Evolutionary conservation across 2,329 filamentous ascomycete species (phyloP), one percentile per base, ranked within the genome.

Genomic region (Proliferodiscus dingleyae): DNA sequence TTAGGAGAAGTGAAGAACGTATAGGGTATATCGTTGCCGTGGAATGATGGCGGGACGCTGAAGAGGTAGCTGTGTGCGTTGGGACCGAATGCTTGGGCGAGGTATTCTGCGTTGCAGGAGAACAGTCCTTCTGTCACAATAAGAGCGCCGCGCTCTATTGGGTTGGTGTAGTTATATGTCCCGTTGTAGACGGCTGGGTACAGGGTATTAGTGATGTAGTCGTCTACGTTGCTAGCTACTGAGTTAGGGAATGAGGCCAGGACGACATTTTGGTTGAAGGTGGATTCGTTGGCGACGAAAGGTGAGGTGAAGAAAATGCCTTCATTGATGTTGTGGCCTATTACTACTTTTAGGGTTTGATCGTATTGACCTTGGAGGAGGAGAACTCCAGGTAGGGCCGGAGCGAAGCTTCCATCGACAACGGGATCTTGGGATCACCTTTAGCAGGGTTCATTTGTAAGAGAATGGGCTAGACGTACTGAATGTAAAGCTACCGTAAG

Each of bases 51-150:
- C 0, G 71, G 70, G 0, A 77, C 67, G 26, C 67, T 66, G 58
- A 80, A 80, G 18, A 71, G 59, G 60, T 80, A 79, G 2, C 65
- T 64, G 59, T 72, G 74, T 0, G 72, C 72, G 5, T 66, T 41
- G 54, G 73, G 72, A 3, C 57, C 55, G 58, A 65, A 72, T 4
- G 71, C 75, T 2, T 60, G 63, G 43, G 68, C 66, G 5, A 79
- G 66, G 54, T 70, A 77, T 52, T 71, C 66, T 10, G 74, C 71
- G 54, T 75, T 76, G 67, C 77, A 80, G 23, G 64, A 62, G 55
- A 77, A 75, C 36, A 61, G 45, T 8, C 59, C 47, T 46, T 80
- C 77, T 15, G 67, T 61, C 23, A 67, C 58, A 10, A 73, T 67
- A 68, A 7, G 57, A 47, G 62, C 60, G 0, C 64, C 63, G 9